Conservation (phyloP, 345 rosid genomes). For the Melastoma malabathricum region DNA sequence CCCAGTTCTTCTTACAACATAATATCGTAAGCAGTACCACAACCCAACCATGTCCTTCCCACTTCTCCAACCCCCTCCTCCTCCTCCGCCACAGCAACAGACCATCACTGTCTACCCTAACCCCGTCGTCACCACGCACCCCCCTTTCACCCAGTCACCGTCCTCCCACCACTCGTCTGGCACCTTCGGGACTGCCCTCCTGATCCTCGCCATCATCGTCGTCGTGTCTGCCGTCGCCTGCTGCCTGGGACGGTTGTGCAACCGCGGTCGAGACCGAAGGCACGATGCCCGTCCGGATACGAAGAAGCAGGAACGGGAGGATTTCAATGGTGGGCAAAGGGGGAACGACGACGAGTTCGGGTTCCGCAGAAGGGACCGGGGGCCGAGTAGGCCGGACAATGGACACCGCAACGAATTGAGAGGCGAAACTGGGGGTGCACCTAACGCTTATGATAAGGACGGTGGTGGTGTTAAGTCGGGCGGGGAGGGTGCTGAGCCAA, state of each 20-base stretch:
- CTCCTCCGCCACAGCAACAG: constrained; percentile 1
- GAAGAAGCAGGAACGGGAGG: constrained; percentile 8
- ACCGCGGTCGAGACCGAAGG: constrained; percentile 8
- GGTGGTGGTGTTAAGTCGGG: too few species aligned
- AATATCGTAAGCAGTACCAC: background rate
- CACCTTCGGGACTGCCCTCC: constrained; percentile 8
- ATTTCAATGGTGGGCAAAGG: background rate
- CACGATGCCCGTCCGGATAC: constrained; percentile 12
- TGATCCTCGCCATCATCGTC: constrained; percentile 28
- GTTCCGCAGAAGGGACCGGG: constrained; percentile 10
- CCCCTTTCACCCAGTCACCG: background rate
- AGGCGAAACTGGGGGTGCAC: too few species aligned
- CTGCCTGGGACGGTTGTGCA: constrained; percentile 28
- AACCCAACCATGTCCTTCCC: constrained; percentile 3
- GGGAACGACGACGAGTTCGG: constrained; percentile 5
- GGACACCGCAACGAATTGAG: background rate
- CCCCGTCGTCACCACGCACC: background rate
- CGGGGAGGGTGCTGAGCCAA: too few species aligned
- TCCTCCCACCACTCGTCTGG: background rate
- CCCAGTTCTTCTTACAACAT: too few species aligned
- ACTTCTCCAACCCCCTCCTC: constrained; percentile 9
- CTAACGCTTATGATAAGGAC: too few species aligned
- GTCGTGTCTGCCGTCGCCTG: constrained; percentile 30
- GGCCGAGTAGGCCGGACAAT: background rate
- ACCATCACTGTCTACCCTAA: background rate